Percentiles rank a stretch among this genome's conserved stretches.
phyloP scores from a whole-genome alignment of 2,329 filamentous ascomycete species.

The Colletotrichum sp. region DNA sequence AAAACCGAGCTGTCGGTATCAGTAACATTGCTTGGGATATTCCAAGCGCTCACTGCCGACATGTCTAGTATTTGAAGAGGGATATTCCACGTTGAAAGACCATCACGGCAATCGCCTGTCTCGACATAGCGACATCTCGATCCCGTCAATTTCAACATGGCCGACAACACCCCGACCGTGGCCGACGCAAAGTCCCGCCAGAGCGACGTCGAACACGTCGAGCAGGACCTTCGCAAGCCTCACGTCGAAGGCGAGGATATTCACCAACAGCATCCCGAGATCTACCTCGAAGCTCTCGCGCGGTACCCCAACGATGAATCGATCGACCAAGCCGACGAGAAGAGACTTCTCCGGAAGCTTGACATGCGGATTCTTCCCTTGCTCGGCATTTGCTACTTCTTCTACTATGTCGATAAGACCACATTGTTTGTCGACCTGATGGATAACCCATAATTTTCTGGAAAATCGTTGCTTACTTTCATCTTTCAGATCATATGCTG shows the following conservation, averaged over 20 bases:
- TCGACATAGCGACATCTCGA: not conserved
- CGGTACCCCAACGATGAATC: slow-evolving; percentile 41
- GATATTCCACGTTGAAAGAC: not conserved
- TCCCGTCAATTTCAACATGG: not conserved
- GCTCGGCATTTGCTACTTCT: slow-evolving; percentile 45
- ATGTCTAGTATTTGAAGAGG: not conserved
- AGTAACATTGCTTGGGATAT: not conserved
- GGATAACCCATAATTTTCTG: not conserved
- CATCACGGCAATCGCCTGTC: not conserved
- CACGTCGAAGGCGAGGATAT: slow-evolving; percentile 13
- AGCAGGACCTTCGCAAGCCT: slow-evolving; percentile 21
- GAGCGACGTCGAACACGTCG: slow-evolving; percentile 24
- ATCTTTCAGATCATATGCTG: slow-evolving; percentile 55
- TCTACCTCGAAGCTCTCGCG: slow-evolving; percentile 39
- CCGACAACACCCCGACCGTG: not conserved
- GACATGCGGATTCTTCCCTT: slow-evolving; percentile 42
- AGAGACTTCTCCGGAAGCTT: slow-evolving; percentile 38
- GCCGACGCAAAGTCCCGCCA: not conserved
- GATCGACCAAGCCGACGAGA: slow-evolving; percentile 38
- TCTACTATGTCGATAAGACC: slow-evolving; percentile 39
- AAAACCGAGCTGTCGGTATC: not conserved
- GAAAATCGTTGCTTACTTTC: not conserved
- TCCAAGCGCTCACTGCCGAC: not conserved
- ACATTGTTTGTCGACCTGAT: not conserved
- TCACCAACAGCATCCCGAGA: slow-evolving; percentile 28